phyloP scores from a whole-genome alignment of 2,329 filamentous ascomycete genomes.

The Aspergillus novofumigatus region DNA sequence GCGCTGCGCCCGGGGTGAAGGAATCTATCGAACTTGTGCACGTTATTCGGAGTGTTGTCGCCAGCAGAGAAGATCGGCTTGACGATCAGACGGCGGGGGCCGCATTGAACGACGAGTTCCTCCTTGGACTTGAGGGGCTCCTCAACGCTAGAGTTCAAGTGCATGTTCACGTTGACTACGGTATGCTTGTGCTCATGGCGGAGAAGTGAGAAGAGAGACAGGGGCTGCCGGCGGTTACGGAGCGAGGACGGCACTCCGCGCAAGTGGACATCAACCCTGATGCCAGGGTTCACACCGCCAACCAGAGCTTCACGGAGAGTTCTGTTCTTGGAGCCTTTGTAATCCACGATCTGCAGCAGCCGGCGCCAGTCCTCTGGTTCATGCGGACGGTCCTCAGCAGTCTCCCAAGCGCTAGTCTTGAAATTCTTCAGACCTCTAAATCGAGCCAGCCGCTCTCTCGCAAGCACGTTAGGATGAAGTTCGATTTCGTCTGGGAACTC shows the following conservation, averaged over 20 bases:
- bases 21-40: slow-evolving; percentile 93
- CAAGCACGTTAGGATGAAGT: slow-evolving; percentile 79
- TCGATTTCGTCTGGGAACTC: slow-evolving; percentile 99
- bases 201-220: slow-evolving; percentile 79
- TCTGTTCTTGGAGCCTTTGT: slow-evolving; percentile 74
- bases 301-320: slow-evolving; percentile 76
- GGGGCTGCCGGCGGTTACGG: slow-evolving; percentile 52
- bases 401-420: slow-evolving; percentile 82
- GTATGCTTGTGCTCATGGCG: slow-evolving; percentile 94
- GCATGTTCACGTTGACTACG: slow-evolving; percentile 83
- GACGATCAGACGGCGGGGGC: slow-evolving; percentile 78
- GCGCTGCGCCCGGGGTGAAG: slow-evolving; percentile 86
- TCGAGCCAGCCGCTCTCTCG: slow-evolving; percentile 75
- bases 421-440: slow-evolving; percentile 93
- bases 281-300: slow-evolving; percentile 83
- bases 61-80: slow-evolving; percentile 85
- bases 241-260: slow-evolving; percentile 54
- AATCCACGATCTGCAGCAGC: slow-evolving; percentile 82
- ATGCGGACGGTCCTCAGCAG: slow-evolving; percentile 76
- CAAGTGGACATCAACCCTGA: slow-evolving; percentile 75
- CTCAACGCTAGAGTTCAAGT: slow-evolving; percentile 71
- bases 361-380: slow-evolving; percentile 88
- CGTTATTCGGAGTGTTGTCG: slow-evolving; percentile 91
- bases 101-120: slow-evolving; percentile 86
- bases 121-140: slow-evolving; percentile 85